A percentile compares a stretch with the other conserved stretches of the same genome.
Conservation (phyloP, 352 stramenopile genomes). For the Pythium utonaiense region DNA sequence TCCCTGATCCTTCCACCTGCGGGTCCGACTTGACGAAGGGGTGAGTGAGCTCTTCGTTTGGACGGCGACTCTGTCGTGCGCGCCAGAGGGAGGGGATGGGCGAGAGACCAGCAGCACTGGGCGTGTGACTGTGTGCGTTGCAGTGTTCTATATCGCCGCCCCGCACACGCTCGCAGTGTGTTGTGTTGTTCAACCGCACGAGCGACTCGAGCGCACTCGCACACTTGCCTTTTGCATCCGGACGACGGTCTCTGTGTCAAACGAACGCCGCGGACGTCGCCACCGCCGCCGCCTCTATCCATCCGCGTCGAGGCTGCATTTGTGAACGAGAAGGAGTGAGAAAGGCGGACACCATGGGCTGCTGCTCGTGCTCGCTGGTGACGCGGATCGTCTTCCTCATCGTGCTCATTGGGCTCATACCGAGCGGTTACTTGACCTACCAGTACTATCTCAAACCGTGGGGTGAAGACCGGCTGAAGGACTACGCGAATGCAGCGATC, state of each 20-base stretch:
- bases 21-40: slow-evolving; percentile 1
- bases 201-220: too few species aligned
- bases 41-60: not conserved
- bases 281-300: too few species aligned
- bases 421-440: slow-evolving; percentile 34
- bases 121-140: not conserved
- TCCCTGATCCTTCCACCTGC: not conserved
- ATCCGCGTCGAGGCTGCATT: too few species aligned
- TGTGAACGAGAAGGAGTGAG: too few species aligned
- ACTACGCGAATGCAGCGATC: slow-evolving; percentile 17
- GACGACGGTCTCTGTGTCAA: too few species aligned
- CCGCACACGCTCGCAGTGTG: not conserved
- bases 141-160: not conserved
- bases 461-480: slow-evolving; percentile 29
- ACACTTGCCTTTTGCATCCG: too few species aligned
- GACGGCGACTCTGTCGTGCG: not conserved
- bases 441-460: slow-evolving; percentile 46
- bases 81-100: not conserved
- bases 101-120: not conserved
- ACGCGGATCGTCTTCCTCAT: slow-evolving; percentile 24
- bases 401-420: slow-evolving; percentile 35
- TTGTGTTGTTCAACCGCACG: too few species aligned
- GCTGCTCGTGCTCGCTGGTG: slow-evolving; percentile 27
- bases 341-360: not conserved
- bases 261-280: too few species aligned